Percentiles rank a stretch among this genome's conserved stretches.
phyloP scores from a whole-genome alignment of 352 stramenopile genomes.

The Globisporangium megalacanthum region DNA sequence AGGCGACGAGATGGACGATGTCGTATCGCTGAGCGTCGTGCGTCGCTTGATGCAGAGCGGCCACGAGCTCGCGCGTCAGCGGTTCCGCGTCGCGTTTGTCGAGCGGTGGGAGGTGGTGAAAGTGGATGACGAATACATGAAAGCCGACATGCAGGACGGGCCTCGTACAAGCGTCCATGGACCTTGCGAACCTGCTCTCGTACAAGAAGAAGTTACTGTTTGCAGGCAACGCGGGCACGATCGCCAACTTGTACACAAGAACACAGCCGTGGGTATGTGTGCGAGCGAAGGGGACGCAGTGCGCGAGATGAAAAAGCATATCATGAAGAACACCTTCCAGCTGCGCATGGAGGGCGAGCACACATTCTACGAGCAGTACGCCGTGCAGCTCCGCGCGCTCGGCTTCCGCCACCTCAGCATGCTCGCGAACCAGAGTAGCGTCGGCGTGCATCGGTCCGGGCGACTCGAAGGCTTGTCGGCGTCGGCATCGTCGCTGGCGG shows the following conservation, averaged over 20 bases:
- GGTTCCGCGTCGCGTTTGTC: slow-evolving; percentile 73
- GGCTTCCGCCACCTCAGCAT: slow-evolving; percentile 61
- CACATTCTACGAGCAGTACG: slow-evolving; percentile 69
- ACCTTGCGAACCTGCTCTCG: slow-evolving; percentile 76
- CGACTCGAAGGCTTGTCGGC: neutral
- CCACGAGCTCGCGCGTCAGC: slow-evolving; percentile 57
- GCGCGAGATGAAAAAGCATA: slow-evolving; percentile 64
- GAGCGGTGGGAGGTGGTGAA: slow-evolving; percentile 66
- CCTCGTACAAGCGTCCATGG: slow-evolving; percentile 73
- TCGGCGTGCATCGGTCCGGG: neutral
- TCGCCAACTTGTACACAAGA: slow-evolving; percentile 78
- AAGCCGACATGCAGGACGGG: slow-evolving; percentile 39
- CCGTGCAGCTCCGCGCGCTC: slow-evolving; percentile 44
- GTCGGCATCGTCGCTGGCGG: slow-evolving; percentile 12
- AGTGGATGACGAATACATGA: slow-evolving; percentile 39
- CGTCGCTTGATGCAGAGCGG: slow-evolving; percentile 48
- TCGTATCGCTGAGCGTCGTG: slow-evolving; percentile 43
- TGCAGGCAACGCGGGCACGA: slow-evolving; percentile 46
- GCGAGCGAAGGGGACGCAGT: slow-evolving; percentile 53
- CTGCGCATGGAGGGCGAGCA: slow-evolving; percentile 61
- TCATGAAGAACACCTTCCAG: slow-evolving; percentile 62
- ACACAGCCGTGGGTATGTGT: slow-evolving; percentile 69
- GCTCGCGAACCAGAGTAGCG: slow-evolving; percentile 19
- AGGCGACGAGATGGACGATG: slow-evolving; percentile 48
- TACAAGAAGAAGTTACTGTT: slow-evolving; percentile 89